Percentiles rank a stretch among this genome's conserved stretches.
Conservation (phyloP, 805 yeast species). For the Suhomyces sp. region DNA sequence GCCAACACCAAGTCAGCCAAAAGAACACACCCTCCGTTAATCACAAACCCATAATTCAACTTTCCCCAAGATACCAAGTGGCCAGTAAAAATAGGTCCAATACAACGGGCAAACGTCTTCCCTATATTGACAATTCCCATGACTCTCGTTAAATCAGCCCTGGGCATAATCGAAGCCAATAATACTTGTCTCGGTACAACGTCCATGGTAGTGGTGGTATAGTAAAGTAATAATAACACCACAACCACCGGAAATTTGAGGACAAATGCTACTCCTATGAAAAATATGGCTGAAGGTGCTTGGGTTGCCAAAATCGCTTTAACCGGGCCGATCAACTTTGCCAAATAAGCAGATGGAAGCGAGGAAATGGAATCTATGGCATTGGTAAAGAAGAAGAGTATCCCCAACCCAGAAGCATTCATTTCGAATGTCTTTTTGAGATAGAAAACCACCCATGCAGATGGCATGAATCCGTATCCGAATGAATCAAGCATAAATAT, state of each 20-base stretch:
- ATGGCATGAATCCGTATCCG: constrained; percentile 86
- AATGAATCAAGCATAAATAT: constrained; percentile 83
- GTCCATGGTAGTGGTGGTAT: constrained; percentile 76
- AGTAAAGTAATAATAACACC: constrained; percentile 51
- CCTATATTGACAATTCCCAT: constrained; percentile 86
- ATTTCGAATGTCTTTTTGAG: constrained; percentile 57
- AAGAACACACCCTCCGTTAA: constrained; percentile 52
- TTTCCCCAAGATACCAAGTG: constrained; percentile 53
- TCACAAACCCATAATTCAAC: constrained; percentile 51
- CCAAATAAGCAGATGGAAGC: constrained; percentile 70
- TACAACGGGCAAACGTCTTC: constrained; percentile 78
- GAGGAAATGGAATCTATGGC: constrained; percentile 66
- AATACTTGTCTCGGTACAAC: constrained; percentile 88
- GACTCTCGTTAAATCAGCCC: constrained; percentile 66
- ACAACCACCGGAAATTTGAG: constrained; percentile 46
- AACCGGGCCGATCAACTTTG: constrained; percentile 73
- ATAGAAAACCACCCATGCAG: constrained; percentile 86
- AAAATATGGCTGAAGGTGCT: constrained; percentile 71
- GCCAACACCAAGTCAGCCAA: constrained; percentile 48
- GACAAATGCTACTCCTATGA: constrained; percentile 39
- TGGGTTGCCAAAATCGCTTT: constrained; percentile 73
- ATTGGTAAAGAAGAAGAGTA: constrained; percentile 64
- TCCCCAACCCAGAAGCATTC: constrained; percentile 60
- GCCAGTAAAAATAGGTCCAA: constrained; percentile 84
- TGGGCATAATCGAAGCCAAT: constrained; percentile 63